Evolutionary conservation across 345 rosid genomes (phyloP).

Genomic region (Bruguiera gymnorhiza): DNA sequence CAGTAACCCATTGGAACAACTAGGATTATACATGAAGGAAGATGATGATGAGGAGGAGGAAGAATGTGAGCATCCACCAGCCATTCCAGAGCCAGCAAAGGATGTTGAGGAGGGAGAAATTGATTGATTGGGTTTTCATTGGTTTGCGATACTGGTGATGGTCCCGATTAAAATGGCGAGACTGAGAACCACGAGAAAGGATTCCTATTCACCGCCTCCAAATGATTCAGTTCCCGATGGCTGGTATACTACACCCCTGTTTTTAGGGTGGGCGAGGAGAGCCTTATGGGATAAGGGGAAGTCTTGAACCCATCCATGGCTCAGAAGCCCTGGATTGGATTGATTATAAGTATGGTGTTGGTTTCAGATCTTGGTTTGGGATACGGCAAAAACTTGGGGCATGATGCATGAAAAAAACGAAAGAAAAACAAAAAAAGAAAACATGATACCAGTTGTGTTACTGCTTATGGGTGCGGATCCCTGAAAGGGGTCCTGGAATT

Average conservation of each 20-base stretch:
- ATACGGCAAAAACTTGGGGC: background rate
- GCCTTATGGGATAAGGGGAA: background rate
- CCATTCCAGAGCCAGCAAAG: constrained; percentile 26
- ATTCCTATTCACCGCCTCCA: background rate
- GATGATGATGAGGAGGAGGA: constrained; percentile 48
- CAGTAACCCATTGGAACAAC: constrained; percentile 69
- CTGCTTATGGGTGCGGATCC: no score
- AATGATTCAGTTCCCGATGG: background rate
- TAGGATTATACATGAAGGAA: constrained; percentile 79
- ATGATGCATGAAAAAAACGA: background rate
- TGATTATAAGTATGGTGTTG: background rate
- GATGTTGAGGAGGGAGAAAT: constrained; percentile 91
- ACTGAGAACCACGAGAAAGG: background rate
- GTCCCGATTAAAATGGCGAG: background rate
- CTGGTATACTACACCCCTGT: background rate
- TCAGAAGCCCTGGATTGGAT: background rate
- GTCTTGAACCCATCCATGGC: background rate
- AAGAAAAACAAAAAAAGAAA: no score
- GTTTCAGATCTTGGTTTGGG: no score
- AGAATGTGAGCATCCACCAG: constrained; percentile 44
- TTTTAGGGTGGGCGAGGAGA: background rate
- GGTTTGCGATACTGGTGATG: background rate
- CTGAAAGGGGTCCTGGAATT: background rate
- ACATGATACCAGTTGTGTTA: no score
- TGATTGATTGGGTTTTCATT: constrained; percentile 32